Conservation (phyloP, 2,329 filamentous ascomycete genomes). For the Exophiala spinifera region DNA sequence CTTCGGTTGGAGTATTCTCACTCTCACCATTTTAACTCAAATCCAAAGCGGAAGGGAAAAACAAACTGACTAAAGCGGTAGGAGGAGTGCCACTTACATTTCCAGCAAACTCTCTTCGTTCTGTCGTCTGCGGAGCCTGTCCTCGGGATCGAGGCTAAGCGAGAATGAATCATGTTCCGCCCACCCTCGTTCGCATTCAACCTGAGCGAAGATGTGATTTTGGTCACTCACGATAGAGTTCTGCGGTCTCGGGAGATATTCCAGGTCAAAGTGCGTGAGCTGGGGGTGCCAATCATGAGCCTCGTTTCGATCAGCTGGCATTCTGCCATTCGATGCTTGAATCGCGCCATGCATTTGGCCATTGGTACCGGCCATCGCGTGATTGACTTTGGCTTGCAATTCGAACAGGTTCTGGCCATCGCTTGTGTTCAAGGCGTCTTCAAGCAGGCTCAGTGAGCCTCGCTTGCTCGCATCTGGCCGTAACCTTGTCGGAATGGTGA, state of each 20-base stretch:
- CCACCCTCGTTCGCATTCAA: conserved; percentile 21
- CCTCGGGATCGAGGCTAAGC: conserved; percentile 17
- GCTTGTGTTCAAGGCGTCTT: conserved; percentile 66
- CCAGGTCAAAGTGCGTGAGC: conserved; percentile 35
- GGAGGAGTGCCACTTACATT: conserved; percentile 14
- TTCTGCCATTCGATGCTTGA: conserved; percentile 3
- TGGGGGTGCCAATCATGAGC: neutral
- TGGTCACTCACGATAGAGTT: conserved; percentile 4
- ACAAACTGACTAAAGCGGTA: conserved; percentile 1
- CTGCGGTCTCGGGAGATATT: conserved; percentile 42
- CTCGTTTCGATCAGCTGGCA: neutral
- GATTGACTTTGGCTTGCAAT: conserved; percentile 61
- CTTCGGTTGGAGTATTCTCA: neutral
- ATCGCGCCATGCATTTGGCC: conserved; percentile 9
- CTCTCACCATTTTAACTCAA: no score
- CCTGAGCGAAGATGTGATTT: conserved; percentile 23
- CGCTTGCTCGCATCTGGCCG: conserved; percentile 43
- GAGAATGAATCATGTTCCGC: conserved; percentile 5
- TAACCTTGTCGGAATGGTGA: conserved; percentile 72
- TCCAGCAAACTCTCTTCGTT: conserved; percentile 27
- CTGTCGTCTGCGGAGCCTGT: conserved; percentile 21
- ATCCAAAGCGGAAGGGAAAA: neutral
- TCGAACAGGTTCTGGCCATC: conserved; percentile 78
- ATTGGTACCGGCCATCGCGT: conserved; percentile 3
- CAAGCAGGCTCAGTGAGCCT: conserved; percentile 60